Base-by-base conservation (phyloP, 441 rosid species). In the Croton laevigatus region DNA sequence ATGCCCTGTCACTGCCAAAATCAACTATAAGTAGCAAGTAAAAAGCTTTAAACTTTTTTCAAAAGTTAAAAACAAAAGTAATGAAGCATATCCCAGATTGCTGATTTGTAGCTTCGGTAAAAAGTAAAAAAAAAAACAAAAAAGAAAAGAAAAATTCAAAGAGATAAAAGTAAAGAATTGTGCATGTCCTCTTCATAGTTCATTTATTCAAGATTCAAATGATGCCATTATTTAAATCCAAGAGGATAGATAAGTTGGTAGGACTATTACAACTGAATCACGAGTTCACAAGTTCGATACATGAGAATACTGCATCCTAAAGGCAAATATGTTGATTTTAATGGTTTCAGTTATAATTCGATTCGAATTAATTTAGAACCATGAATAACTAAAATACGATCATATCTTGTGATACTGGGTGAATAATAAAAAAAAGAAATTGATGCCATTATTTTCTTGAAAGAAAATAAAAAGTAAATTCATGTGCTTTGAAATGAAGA, bases 391-490 rank as follows among this genome's bases (percentile, higher is more conserved):
- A 27, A 27, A 27, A 27, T 27, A 27, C 32, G 32, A 2, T 27
- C 32, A 27, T 27, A 2, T 27, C 32, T 27, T 27, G 1, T 27
- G n/a, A n/a, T n/a, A n/a, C n/a, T n/a, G n/a, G n/a, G n/a, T n/a
- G 2, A 2, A 27, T 27, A 27, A 27, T 27, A 2, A 27, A 27
- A 27, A 44, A n/a, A 42, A 14, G 5, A 22, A 3, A 19, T 63
- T 10, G 3, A 1, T 17, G 3, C 32, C 1, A 27, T 16, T 8
- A 3, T 0, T 49, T 51, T 65, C 59, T 22, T 49, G 32, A 51
- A 51, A n/a, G 59, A 49, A 66, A 48, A 48, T 65, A 22, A 48
- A 65, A 65, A 46, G 23, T 11, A 45, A 46, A 40, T 8, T 53
- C 9, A 23, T 48, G 16, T 49, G 16, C 44, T 8, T 13, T 16